Evolutionary conservation across 2,329 filamentous ascomycete genomes (phyloP).

Genomic region (Alternaria longipes): DNA sequence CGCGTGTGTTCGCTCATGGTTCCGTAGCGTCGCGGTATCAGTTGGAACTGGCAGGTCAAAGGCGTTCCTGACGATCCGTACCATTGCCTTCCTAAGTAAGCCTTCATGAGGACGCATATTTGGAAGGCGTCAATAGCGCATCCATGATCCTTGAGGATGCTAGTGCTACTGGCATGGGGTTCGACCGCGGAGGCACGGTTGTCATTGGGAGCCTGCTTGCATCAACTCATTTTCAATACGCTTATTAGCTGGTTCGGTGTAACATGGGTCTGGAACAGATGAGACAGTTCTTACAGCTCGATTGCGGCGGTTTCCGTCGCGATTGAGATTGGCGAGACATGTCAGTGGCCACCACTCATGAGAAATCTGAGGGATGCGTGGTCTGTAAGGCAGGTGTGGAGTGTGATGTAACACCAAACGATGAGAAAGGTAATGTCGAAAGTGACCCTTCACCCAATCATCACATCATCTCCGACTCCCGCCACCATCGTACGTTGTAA

Average conservation of each 20-base stretch:
- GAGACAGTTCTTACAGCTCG: neutral
- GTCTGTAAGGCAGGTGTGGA: slow-evolving; percentile 16
- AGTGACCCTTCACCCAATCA: neutral
- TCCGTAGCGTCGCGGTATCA: slow-evolving; percentile 9
- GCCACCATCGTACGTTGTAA: neutral
- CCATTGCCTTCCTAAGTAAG: neutral
- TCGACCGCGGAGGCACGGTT: neutral
- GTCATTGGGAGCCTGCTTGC: neutral
- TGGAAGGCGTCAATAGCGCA: neutral
- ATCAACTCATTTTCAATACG: neutral
- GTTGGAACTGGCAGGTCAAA: slow-evolving; percentile 17
- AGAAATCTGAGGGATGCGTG: neutral
- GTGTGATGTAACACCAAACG: slow-evolving; percentile 12
- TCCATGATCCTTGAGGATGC: neutral
- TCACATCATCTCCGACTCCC: neutral
- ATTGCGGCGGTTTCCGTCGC: neutral
- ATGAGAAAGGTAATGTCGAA: slow-evolving; percentile 8
- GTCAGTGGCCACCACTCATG: slow-evolving; percentile 14
- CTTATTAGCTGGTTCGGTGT: neutral
- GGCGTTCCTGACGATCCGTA: neutral
- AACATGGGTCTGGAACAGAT: neutral
- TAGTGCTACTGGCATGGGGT: neutral
- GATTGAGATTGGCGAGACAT: neutral
- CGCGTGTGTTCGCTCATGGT: slow-evolving; percentile 8
- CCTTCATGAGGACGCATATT: neutral